phyloP scores from a whole-genome alignment of 345 rosid species.

The Dipteronia dyeriana region DNA sequence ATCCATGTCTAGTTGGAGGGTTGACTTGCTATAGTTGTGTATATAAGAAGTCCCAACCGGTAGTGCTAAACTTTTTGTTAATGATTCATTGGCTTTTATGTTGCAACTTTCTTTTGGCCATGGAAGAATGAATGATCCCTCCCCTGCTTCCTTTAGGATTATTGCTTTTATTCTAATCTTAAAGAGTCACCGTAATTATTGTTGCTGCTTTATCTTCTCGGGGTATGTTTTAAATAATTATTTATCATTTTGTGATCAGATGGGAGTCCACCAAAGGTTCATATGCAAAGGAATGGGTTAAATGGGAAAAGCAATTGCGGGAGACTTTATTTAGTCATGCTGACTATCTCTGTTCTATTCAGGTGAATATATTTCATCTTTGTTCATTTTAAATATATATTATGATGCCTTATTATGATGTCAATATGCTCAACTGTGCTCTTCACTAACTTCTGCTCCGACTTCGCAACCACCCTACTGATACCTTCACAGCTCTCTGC shows the following conservation, averaged over 20 bases:
- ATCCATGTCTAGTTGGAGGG: not conserved
- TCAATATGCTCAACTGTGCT: conserved; percentile 6
- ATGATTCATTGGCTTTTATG: not conserved
- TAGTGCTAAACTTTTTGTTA: not conserved
- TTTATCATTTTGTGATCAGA: conserved; percentile 37
- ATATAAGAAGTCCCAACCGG: not conserved
- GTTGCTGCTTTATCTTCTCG: not conserved
- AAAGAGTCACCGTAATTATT: not conserved
- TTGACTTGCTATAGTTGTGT: not conserved
- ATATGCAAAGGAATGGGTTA: conserved; percentile 70
- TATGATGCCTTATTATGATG: conserved; percentile 2
- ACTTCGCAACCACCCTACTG: not conserved
- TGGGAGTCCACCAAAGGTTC: conserved; percentile 78
- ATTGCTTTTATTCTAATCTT: not conserved
- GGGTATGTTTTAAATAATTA: conserved; percentile 1
- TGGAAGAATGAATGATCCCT: not conserved
- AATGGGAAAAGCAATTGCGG: conserved; percentile 84
- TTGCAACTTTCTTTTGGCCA: not conserved
- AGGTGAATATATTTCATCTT: conserved; percentile 40
- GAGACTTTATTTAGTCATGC: conserved; percentile 47
- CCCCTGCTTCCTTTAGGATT: not conserved
- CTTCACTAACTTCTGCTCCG: not conserved
- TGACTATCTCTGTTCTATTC: conserved; percentile 69
- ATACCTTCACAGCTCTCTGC: not conserved
- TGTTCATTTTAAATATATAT: not conserved